Percentiles rank a stretch among this genome's conserved stretches.
phyloP scores from a whole-genome alignment of 163 green algal species.

The Volvox carteri region DNA sequence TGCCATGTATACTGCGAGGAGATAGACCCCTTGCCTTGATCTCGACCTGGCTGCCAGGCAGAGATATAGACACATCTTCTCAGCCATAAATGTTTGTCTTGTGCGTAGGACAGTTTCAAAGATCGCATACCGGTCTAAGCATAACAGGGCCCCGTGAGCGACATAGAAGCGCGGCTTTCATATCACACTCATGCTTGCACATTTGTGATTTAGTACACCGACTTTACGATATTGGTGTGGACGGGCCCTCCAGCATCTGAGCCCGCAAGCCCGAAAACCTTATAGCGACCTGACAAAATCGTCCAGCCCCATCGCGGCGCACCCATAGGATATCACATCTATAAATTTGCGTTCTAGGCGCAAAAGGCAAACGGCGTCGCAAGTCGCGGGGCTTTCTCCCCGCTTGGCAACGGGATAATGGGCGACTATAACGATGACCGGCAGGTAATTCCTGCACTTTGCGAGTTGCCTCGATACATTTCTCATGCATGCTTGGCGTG shows the following conservation, averaged over 20 bases:
- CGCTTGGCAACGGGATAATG: not conserved
- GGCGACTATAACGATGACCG: constrained; percentile 42
- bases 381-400: not conserved
- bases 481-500: not conserved
- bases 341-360: not conserved
- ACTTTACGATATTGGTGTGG: no score
- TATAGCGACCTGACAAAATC: constrained; percentile 8
- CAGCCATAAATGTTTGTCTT: not conserved
- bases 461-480: no score
- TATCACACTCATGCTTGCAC: no score
- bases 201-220: no score
- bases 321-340: not conserved
- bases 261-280: constrained; percentile 1
- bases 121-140: constrained; percentile 23
- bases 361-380: not conserved
- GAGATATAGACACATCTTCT: not conserved
- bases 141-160: not conserved
- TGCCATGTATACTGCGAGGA: not conserved
- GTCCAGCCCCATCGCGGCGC: not conserved
- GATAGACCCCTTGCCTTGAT: not conserved
- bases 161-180: no score
- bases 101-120: not conserved
- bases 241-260: not conserved
- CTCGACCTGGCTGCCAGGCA: constrained; percentile 1
- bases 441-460: not conserved